phyloP scores from a whole-genome alignment of 305 asterid genomes.

The Fraxinus paxiana region DNA sequence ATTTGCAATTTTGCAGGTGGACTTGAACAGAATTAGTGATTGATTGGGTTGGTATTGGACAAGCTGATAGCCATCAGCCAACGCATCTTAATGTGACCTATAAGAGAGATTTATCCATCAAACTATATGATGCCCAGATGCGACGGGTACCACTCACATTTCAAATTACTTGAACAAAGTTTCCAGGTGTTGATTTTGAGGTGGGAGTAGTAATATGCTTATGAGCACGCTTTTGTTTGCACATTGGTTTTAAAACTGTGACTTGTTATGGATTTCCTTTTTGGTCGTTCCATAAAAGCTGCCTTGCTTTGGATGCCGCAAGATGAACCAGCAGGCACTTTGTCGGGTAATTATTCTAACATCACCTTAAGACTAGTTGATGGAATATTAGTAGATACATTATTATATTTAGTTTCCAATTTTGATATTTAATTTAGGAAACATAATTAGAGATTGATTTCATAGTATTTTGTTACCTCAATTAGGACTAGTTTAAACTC shows the following conservation, averaged over 20 bases:
- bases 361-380: not conserved
- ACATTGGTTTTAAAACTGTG: not conserved
- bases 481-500: not conserved
- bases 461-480: not conserved
- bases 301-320: not conserved
- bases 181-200: not conserved
- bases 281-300: not conserved
- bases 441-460: not conserved
- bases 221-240: not conserved
- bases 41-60: slow-evolving; percentile 3
- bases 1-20: slow-evolving; percentile 35
- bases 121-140: not conserved
- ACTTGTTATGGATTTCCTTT: not conserved
- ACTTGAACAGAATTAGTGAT: slow-evolving; percentile 26
- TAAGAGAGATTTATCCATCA: not conserved
- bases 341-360: not conserved
- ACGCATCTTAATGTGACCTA: not conserved
- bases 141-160: not conserved
- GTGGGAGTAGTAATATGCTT: not conserved
- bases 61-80: slow-evolving; percentile 20
- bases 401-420: not conserved
- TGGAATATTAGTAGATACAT: not conserved
- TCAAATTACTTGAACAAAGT: not conserved
- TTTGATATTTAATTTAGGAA: not conserved
- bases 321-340: not conserved